These are phyloP conservation scores for Cladophialophora bantiana DNA, from an alignment of 2,329 filamentous ascomycete genomes.

Conservation along the genomic window DNA sequence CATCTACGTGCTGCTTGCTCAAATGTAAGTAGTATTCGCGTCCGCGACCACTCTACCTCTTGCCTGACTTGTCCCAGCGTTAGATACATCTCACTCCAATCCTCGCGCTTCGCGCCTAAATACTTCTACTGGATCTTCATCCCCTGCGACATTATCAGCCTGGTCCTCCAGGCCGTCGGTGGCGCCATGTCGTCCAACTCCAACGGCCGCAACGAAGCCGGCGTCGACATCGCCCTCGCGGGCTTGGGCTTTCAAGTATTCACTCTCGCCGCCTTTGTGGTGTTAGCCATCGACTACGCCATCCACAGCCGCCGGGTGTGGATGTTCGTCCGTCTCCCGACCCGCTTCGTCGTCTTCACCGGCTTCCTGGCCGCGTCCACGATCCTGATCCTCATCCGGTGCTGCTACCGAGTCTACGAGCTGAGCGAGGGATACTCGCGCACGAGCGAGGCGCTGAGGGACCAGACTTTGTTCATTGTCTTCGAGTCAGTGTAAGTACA, in stretches of 20 bases:
- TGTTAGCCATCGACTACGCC: slow-evolving; percentile 44
- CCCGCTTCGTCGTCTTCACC: slow-evolving; percentile 62
- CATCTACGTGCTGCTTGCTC: slow-evolving; percentile 69
- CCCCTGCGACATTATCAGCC: slow-evolving; percentile 51
- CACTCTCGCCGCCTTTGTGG: slow-evolving; percentile 47
- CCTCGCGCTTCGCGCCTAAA: slow-evolving; percentile 51
- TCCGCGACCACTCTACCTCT: slow-evolving; percentile 43
- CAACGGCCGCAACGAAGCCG: slow-evolving; percentile 40
- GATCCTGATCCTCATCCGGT: slow-evolving; percentile 69
- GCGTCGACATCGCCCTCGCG: slow-evolving; percentile 51
- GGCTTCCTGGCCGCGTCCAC: slow-evolving; percentile 64
- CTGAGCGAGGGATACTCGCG: slow-evolving; percentile 53
- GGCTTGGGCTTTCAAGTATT: slow-evolving; percentile 53
- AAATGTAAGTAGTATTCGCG: slow-evolving; percentile 42
- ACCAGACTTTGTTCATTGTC: slow-evolving; percentile 64
- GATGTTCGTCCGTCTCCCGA: slow-evolving; percentile 39
- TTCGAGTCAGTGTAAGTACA: slow-evolving; percentile 54
- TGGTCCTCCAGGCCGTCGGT: slow-evolving; percentile 53
- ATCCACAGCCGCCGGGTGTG: slow-evolving; percentile 31
- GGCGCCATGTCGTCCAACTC: slow-evolving; percentile 46
- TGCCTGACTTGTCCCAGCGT: slow-evolving; percentile 39
- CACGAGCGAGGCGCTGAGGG: slow-evolving; percentile 62
- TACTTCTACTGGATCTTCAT: slow-evolving; percentile 51
- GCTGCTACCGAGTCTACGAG: slow-evolving; percentile 71
- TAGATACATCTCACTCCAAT: slow-evolving; percentile 48